Evolutionary conservation across 2,329 filamentous ascomycete species (phyloP).

Genomic region (Myriosclerotinia scirpicola): DNA sequence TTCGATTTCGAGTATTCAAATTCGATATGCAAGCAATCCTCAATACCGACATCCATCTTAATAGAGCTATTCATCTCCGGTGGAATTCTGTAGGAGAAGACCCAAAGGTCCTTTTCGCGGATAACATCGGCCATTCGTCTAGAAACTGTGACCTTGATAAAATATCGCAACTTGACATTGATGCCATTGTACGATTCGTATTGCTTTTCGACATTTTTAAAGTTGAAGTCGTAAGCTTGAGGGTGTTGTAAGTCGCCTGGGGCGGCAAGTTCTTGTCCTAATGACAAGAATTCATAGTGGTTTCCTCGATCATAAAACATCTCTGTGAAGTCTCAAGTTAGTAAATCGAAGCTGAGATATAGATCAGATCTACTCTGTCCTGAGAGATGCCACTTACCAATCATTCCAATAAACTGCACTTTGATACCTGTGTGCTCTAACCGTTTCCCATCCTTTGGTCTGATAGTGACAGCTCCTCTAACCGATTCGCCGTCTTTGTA

Average conservation of each 20-base stretch:
- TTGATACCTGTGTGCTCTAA: constrained; percentile 99
- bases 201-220: constrained; percentile 99
- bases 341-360: constrained; percentile 6
- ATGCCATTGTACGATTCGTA: constrained; percentile 99
- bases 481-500: constrained; percentile 99
- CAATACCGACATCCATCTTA: constrained; percentile 99
- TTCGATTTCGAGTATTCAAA: constrained; percentile 99
- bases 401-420: constrained; percentile 98
- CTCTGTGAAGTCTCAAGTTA: constrained; percentile 54
- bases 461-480: constrained; percentile 90
- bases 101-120: constrained; percentile 99
- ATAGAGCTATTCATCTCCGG: constrained; percentile 98
- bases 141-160: constrained; percentile 93
- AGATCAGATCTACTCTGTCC: background rate
- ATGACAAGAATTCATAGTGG: constrained; percentile 97
- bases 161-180: constrained; percentile 98
- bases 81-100: constrained; percentile 96
- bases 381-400: constrained; percentile 60
- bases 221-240: constrained; percentile 98
- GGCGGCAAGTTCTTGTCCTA: constrained; percentile 94
- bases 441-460: constrained; percentile 96
- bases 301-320: constrained; percentile 99
- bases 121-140: constrained; percentile 97
- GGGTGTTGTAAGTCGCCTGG: constrained; percentile 98
- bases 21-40: constrained; percentile 98